Percentiles rank a stretch among this genome's conserved stretches.
Evolutionary conservation across 1,284 basidiomycete species (phyloP).

Genomic region (Paramarasmius palmivorus): DNA sequence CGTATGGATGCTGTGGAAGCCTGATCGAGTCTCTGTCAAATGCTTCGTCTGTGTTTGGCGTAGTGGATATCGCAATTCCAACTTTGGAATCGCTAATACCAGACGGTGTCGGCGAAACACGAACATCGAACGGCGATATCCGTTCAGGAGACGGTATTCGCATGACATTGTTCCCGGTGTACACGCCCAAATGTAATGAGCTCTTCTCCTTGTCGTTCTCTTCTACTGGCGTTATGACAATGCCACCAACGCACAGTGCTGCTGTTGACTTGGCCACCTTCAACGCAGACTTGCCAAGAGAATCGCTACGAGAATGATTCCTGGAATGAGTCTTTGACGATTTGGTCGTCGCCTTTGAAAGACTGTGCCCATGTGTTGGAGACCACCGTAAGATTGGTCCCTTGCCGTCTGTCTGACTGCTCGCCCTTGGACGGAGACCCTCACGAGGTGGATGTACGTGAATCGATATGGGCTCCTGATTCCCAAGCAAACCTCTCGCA

Average conservation of each 20-base stretch:
- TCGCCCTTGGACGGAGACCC: slow-evolving; percentile 6
- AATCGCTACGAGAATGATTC: slow-evolving; percentile 57
- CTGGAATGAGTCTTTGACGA: slow-evolving; percentile 39
- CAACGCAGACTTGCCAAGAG: slow-evolving; percentile 58
- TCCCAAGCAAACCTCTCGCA: slow-evolving; percentile 61
- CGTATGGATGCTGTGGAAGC: slow-evolving; percentile 59
- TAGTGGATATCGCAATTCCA: slow-evolving; percentile 70
- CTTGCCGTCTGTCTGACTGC: slow-evolving; percentile 7
- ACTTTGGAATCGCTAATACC: slow-evolving; percentile 36
- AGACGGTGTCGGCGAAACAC: slow-evolving; percentile 28
- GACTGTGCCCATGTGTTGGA: slow-evolving; percentile 39
- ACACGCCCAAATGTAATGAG: background rate
- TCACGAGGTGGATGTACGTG: slow-evolving; percentile 31
- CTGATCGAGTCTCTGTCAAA: slow-evolving; percentile 35
- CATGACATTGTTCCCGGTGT: no score
- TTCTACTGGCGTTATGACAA: slow-evolving; percentile 21
- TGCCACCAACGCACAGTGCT: slow-evolving; percentile 31
- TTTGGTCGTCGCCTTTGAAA: slow-evolving; percentile 46
- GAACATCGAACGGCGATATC: slow-evolving; percentile 10
- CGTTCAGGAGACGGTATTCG: slow-evolving; percentile 18
- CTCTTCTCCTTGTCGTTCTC: background rate
- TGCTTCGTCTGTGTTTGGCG: slow-evolving; percentile 40
- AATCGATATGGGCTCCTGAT: slow-evolving; percentile 53
- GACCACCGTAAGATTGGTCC: slow-evolving; percentile 15
- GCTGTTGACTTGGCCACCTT: slow-evolving; percentile 38